These are phyloP conservation scores for Cytospora schulzeri DNA, from an alignment of 2,329 filamentous ascomycete species.

Conservation along the genomic window DNA sequence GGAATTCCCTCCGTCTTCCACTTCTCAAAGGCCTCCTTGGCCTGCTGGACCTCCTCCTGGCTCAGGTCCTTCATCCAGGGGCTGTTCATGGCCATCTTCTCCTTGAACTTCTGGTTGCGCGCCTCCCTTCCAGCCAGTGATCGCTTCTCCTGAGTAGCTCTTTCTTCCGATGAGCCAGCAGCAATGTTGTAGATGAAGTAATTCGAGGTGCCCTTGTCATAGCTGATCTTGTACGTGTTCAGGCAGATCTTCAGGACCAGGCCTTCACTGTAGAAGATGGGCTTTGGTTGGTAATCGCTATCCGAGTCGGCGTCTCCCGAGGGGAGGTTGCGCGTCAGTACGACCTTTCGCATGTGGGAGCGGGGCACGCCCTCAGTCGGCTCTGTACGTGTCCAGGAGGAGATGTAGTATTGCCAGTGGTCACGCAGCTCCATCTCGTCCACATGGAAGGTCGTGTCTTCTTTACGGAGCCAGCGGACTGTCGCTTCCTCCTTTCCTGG, in stretches of 20 bases:
- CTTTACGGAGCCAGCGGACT: conserved; percentile 69
- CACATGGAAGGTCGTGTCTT: conserved; percentile 79
- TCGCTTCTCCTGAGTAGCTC: conserved; percentile 55
- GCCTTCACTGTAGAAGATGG: conserved; percentile 65
- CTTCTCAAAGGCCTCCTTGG: conserved; percentile 65
- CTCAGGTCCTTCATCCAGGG: conserved; percentile 79
- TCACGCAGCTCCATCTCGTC: conserved; percentile 84
- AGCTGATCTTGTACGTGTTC: conserved; percentile 79
- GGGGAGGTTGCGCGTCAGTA: conserved; percentile 72
- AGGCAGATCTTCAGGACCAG: conserved; percentile 74
- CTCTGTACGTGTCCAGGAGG: conserved; percentile 85
- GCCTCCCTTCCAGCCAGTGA: conserved; percentile 38
- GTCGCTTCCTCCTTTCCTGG: conserved; percentile 69
- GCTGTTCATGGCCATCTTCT: conserved; percentile 82
- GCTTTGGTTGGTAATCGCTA: conserved; percentile 62
- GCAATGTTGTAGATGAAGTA: conserved; percentile 72
- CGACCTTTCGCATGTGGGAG: conserved; percentile 65
- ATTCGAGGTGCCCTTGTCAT: conserved; percentile 69
- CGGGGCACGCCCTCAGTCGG: conserved; percentile 79
- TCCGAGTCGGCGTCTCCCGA: conserved; percentile 63
- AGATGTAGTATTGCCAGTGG: conserved; percentile 93
- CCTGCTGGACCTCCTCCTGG: conserved; percentile 74
- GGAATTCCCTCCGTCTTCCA: conserved; percentile 53
- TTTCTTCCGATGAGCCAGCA: conserved; percentile 68
- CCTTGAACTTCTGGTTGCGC: conserved; percentile 57